Evolutionary conservation across 495 filamentous ascomycete genomes (phyloP), one percentile per base, ranked within the genome.

Genomic region (Pseudotulostoma volvatum): DNA sequence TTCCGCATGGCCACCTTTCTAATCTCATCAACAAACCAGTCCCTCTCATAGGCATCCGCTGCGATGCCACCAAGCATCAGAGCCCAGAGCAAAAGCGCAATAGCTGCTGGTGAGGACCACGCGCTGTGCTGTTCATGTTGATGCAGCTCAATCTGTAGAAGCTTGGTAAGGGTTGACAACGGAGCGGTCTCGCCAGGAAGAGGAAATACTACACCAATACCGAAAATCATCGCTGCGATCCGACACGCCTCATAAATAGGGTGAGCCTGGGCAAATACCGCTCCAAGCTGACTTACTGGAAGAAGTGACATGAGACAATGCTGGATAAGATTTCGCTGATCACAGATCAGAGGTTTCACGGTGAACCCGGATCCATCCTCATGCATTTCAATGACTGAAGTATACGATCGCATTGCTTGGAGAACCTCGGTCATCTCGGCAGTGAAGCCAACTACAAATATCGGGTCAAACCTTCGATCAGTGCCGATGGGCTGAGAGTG

Each of bases 191-290:
- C 51, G 4, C 46, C 44, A 4, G 60, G 61, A 1, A 66, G 52
- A 3, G 61, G 61, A 35, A 66, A 59, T 25, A 63, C 40, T 3
- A 66, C 53, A 21, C 58, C 57, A 9, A 58, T 53, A 17, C 54
- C 47, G 37, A 54, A 61, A 2, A 66, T 52, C 0, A 56, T 33
- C 9, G 38, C 44, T 1, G 57, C 53, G 1, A 66, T 45, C 18
- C 60, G 56, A 33, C 47, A 55, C 13, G 55, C 43, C 33, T 66
- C 60, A 40, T 63, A 62, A 15, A 53, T 51, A 16, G 44, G 44
- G 4, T 54, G 48, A 9, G 36, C 42, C 1, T 42, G 39, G 31
- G 48, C 42, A 0, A 42, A 17, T 39, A 47, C 45, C 17, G 41
- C 40, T 20, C 37, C 13, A 9, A 58, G 34, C n/a, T 55, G 40